A percentile compares a stretch with the other conserved stretches of the same genome.
phyloP scores from a whole-genome alignment of 768 basidiomycete species.

The Suillus sp. region DNA sequence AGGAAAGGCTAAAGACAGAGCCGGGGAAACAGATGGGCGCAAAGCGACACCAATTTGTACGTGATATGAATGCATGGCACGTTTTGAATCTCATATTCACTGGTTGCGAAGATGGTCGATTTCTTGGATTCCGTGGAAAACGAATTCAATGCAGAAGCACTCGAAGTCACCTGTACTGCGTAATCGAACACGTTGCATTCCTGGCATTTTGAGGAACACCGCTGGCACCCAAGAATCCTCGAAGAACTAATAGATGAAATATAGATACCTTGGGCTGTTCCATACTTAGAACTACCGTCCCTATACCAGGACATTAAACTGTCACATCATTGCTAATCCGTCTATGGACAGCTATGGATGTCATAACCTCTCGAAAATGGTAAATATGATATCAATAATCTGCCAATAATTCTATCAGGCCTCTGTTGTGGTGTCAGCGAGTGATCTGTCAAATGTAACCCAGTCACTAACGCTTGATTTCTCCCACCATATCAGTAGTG shows the following conservation, averaged over 20 bases:
- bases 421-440: too few relatives aligned
- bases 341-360: background rate
- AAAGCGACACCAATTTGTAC: conserved; percentile 71
- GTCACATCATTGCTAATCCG: background rate
- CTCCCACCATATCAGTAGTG: background rate
- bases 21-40: conserved; percentile 68
- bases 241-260: background rate
- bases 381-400: background rate
- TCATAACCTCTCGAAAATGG: background rate
- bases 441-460: background rate
- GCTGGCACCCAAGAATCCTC: background rate
- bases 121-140: conserved; percentile 62
- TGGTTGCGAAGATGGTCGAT: conserved; percentile 52
- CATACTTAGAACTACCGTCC: background rate
- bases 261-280: background rate
- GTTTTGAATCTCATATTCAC: conserved; percentile 14
- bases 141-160: conserved; percentile 41
- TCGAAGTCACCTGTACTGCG: background rate
- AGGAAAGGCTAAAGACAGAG: conserved; percentile 74
- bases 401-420: background rate
- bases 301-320: background rate
- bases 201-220: background rate
- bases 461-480: background rate
- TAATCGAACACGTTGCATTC: background rate
- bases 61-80: conserved; percentile 19